These are phyloP conservation scores for Lepidium sativum DNA, from an alignment of 345 rosid species.

Conservation along the genomic window DNA sequence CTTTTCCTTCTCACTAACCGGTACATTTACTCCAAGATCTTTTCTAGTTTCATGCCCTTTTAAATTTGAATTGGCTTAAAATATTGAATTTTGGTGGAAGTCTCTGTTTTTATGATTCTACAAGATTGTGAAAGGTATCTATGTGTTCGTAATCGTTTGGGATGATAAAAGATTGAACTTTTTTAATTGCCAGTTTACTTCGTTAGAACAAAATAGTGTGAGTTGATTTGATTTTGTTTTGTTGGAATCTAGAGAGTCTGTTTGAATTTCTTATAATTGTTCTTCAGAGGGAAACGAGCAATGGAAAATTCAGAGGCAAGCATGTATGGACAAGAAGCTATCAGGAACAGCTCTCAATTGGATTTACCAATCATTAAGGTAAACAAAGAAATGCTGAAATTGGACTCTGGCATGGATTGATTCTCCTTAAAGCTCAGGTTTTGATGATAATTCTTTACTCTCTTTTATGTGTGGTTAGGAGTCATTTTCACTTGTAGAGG, in stretches of 20 bases:
- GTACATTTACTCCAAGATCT: neutral
- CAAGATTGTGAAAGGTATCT: neutral
- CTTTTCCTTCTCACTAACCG: neutral
- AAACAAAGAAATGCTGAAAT: neutral
- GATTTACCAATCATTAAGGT: slow-evolving; percentile 39
- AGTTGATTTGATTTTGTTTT: too few relatives aligned
- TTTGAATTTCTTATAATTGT: neutral
- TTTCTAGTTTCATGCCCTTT: neutral
- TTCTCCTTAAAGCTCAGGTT: neutral
- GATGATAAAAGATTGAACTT: neutral
- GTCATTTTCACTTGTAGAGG: slow-evolving; percentile 39
- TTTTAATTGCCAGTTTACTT: too few relatives aligned
- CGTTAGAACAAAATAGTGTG: too few relatives aligned
- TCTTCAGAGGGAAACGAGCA: slow-evolving; percentile 16
- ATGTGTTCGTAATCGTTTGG: neutral
- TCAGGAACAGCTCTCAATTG: slow-evolving; percentile 26
- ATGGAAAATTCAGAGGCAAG: slow-evolving; percentile 27
- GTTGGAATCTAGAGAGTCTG: neutral
- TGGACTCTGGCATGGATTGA: neutral
- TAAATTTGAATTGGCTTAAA: neutral
- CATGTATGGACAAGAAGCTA: slow-evolving; percentile 37
- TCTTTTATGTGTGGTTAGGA: neutral
- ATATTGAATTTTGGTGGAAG: neutral
- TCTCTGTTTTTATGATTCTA: neutral
- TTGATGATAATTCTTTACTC: neutral